Conservation (phyloP, 2,329 filamentous ascomycete species). For the Cladophialophora bantiana region DNA sequence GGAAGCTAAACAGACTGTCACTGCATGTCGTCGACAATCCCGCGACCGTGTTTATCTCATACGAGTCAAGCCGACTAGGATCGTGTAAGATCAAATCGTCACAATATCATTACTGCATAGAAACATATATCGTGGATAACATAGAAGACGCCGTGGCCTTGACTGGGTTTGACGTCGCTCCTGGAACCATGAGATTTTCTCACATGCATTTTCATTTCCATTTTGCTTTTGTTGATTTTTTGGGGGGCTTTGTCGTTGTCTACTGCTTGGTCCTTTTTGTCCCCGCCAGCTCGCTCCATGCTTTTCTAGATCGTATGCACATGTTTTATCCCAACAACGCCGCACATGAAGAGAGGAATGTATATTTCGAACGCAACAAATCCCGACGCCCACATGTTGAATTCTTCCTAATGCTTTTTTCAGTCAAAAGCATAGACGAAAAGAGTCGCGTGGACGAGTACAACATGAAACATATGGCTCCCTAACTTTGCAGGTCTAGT, state of each 20-base stretch:
- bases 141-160: too few species aligned
- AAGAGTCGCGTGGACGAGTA: neutral
- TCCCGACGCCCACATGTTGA: neutral
- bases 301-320: neutral
- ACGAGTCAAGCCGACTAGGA: too few species aligned
- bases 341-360: neutral
- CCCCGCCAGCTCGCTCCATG: neutral
- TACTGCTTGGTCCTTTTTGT: neutral
- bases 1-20: too few species aligned
- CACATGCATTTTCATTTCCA: neutral
- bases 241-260: neutral
- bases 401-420: neutral
- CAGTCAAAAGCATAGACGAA: neutral
- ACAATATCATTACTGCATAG: too few species aligned
- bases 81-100: too few species aligned
- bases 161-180: constrained; percentile 63
- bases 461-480: neutral
- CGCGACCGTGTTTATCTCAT: too few species aligned
- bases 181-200: constrained; percentile 57
- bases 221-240: neutral
- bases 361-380: neutral
- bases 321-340: neutral
- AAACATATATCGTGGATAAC: too few species aligned
- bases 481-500: constrained; percentile 12
- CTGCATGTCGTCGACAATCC: too few species aligned